A percentile compares a stretch with the other conserved stretches of the same genome.
Conservation (phyloP, 140 eudicot genomes). For the Senecio squalidus region DNA sequence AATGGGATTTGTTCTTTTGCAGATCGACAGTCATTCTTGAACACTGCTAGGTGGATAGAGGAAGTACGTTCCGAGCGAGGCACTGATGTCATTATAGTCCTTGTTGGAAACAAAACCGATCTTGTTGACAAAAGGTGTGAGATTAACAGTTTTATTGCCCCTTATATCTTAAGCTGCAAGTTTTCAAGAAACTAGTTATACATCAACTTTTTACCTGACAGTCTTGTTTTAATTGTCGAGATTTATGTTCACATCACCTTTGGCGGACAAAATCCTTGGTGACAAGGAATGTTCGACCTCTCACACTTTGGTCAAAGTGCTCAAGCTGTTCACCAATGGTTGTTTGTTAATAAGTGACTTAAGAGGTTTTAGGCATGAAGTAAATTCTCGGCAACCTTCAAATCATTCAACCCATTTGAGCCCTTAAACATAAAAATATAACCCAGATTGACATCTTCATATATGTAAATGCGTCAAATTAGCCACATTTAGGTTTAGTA, state of each 20-base stretch:
- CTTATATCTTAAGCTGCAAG: neutral
- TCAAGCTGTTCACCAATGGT: too few relatives aligned
- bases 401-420: neutral
- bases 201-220: neutral
- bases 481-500: neutral
- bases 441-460: neutral
- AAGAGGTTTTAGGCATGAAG: too few relatives aligned
- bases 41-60: conserved; percentile 86
- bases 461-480: neutral
- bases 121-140: conserved; percentile 90
- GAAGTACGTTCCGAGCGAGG: conserved; percentile 94
- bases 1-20: conserved; percentile 5
- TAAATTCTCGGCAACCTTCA: too few relatives aligned
- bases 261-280: neutral
- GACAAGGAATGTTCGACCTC: too few relatives aligned
- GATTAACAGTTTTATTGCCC: neutral
- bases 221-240: neutral
- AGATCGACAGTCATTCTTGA: conserved; percentile 91
- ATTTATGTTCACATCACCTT: neutral
- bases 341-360: too few relatives aligned
- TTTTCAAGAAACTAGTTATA: conserved; percentile 3
- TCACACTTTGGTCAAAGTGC: too few relatives aligned
- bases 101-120: conserved; percentile 95
- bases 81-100: conserved; percentile 79
- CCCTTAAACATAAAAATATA: neutral